phyloP scores from a whole-genome alignment of 495 filamentous ascomycete species.

The Penicillium lividum region DNA sequence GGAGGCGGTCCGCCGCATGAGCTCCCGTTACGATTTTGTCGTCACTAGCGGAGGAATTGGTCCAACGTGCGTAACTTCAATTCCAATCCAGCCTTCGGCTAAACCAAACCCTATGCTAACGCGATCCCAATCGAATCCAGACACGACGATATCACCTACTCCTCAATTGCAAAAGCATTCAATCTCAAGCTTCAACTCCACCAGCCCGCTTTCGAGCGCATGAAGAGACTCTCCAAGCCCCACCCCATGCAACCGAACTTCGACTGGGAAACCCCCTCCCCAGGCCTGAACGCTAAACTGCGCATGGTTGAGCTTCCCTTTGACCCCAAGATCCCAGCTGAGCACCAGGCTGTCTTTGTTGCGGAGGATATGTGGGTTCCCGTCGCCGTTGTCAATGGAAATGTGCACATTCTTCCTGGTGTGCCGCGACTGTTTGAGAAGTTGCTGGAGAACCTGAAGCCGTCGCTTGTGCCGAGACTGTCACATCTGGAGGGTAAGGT shows the following conservation, averaged over 20 bases:
- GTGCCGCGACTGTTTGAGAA: slow-evolving; percentile 81
- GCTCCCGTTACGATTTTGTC: slow-evolving; percentile 84
- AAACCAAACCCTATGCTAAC: neutral
- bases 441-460: slow-evolving; percentile 75
- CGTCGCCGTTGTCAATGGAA: slow-evolving; percentile 81
- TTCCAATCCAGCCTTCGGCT: neutral
- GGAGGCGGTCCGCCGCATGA: slow-evolving; percentile 84
- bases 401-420: slow-evolving; percentile 90
- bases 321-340: slow-evolving; percentile 59
- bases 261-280: slow-evolving; percentile 80
- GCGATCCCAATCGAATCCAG: slow-evolving; percentile 39
- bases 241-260: slow-evolving; percentile 74
- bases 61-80: slow-evolving; percentile 65
- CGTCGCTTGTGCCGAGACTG: slow-evolving; percentile 64
- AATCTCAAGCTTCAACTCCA: slow-evolving; percentile 73
- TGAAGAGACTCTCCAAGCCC: slow-evolving; percentile 76
- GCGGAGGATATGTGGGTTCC: slow-evolving; percentile 89
- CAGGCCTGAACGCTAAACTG: slow-evolving; percentile 73
- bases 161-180: slow-evolving; percentile 90
- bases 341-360: slow-evolving; percentile 73
- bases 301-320: slow-evolving; percentile 87
- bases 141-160: slow-evolving; percentile 97
- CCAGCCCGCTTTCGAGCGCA: slow-evolving; percentile 69
- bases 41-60: slow-evolving; percentile 95
- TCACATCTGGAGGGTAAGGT: slow-evolving; percentile 78